Percentiles rank a stretch among this genome's conserved stretches.
Evolutionary conservation across 2,329 filamentous ascomycete species (phyloP).

Genomic region (Fusarium sp.): DNA sequence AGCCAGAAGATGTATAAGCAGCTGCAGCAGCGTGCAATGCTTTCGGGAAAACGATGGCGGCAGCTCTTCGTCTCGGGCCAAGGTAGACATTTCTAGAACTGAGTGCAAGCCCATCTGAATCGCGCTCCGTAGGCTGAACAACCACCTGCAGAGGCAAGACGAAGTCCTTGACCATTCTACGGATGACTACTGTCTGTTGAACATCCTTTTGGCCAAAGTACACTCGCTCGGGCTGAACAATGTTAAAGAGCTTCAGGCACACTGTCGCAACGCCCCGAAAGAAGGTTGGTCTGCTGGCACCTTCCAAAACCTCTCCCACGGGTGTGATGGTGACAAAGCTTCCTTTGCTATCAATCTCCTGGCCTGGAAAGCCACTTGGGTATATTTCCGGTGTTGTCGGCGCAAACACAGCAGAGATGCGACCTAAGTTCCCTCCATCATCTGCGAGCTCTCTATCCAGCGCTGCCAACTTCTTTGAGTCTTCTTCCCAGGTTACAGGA

Average conservation of each 20-base stretch:
- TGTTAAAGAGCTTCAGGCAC: slow-evolving; percentile 79
- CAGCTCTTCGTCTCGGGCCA: slow-evolving; percentile 75
- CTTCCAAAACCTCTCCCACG: slow-evolving; percentile 83
- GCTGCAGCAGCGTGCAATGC: slow-evolving; percentile 78
- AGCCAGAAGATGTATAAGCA: slow-evolving; percentile 66
- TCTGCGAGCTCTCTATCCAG: slow-evolving; percentile 80
- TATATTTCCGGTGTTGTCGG: slow-evolving; percentile 89
- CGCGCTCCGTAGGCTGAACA: slow-evolving; percentile 79
- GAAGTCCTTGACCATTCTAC: slow-evolving; percentile 88
- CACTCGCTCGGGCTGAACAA: slow-evolving; percentile 71
- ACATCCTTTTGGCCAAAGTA: slow-evolving; percentile 99
- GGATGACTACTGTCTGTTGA: slow-evolving; percentile 93
- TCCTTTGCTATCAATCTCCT: slow-evolving; percentile 78
- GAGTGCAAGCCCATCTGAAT: slow-evolving; percentile 84
- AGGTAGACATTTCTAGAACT: slow-evolving; percentile 96
- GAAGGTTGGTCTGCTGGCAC: slow-evolving; percentile 87
- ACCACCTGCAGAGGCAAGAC: slow-evolving; percentile 80
- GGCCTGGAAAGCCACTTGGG: slow-evolving; percentile 79
- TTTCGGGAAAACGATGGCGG: slow-evolving; percentile 77
- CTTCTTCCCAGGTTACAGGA: slow-evolving; percentile 87
- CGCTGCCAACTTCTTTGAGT: slow-evolving; percentile 72
- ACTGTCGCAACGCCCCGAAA: slow-evolving; percentile 97
- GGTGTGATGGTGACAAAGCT: slow-evolving; percentile 94
- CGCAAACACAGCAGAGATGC: slow-evolving; percentile 85
- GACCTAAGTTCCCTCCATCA: slow-evolving; percentile 69